Conservation (phyloP, 2,329 filamentous ascomycete genomes). For the Monilinia aucupariae region DNA sequence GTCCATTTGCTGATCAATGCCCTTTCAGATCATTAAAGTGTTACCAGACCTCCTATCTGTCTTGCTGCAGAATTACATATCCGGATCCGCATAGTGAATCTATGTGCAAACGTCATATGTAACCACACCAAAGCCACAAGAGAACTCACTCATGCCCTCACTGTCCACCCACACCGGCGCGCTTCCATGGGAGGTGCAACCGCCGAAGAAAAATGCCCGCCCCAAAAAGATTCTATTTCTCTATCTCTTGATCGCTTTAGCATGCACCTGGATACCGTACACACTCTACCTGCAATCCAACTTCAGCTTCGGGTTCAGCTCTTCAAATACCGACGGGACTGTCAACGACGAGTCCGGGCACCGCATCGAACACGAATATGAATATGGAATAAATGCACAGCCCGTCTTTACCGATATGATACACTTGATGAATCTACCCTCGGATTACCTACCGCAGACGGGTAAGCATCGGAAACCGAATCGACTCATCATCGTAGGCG, state of each 20-base stretch:
- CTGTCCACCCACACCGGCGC: not conserved
- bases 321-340: not conserved
- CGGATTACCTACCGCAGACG: conserved; percentile 30
- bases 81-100: not conserved
- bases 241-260: conserved; percentile 9
- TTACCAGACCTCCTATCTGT: not conserved
- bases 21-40: not conserved
- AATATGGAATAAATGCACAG: conserved; percentile 24
- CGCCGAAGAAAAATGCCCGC: not conserved
- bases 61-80: not conserved
- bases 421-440: conserved; percentile 31
- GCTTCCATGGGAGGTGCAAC: not conserved
- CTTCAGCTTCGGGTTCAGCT: too few relatives aligned
- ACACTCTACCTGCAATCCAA: not conserved
- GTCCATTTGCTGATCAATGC: conserved; percentile 13
- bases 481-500: conserved; percentile 76
- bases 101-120: conserved; percentile 8
- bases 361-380: conserved; percentile 5
- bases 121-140: not conserved
- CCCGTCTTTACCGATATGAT: conserved; percentile 28
- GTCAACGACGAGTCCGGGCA: not conserved
- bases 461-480: conserved; percentile 40
- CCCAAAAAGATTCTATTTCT: conserved; percentile 9
- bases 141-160: conserved; percentile 2
- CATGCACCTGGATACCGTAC: conserved; percentile 12